Evolutionary conservation across 2,329 filamentous ascomycete genomes (phyloP).

Genomic region (Emmonsia crescens): DNA sequence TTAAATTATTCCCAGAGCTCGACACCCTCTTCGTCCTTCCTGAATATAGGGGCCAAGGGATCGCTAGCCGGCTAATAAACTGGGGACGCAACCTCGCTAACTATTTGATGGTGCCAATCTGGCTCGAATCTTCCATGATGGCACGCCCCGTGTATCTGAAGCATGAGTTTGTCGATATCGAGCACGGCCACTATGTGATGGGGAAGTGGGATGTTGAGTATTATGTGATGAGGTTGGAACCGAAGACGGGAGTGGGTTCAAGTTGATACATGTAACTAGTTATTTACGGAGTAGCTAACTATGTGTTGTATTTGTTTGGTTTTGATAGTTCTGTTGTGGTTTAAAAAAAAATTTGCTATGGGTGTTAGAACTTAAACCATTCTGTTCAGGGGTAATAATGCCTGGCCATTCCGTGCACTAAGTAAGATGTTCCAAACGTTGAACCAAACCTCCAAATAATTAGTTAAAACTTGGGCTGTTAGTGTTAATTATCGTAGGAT

Average conservation of each 20-base stretch:
- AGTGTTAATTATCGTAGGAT: no score
- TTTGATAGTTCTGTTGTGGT: background rate
- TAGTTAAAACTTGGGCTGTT: no score
- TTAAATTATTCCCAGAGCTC: constrained; percentile 8
- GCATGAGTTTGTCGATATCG: constrained; percentile 8
- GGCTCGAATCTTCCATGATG: constrained; percentile 8
- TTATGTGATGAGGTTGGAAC: constrained; percentile 8
- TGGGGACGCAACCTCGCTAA: constrained; percentile 13
- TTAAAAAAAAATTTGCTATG: no score
- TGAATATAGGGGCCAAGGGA: constrained; percentile 10
- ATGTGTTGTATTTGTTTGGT: background rate
- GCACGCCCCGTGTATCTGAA: constrained; percentile 7
- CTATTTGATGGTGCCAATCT: constrained; percentile 13
- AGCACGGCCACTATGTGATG: constrained; percentile 4
- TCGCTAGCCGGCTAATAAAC: constrained; percentile 12
- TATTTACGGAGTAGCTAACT: background rate
- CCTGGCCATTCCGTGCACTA: background rate
- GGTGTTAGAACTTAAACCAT: no score
- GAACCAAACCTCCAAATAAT: no score
- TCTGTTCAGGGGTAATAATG: background rate
- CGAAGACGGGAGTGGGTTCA: background rate
- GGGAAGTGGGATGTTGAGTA: constrained; percentile 12
- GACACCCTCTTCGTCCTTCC: constrained; percentile 13
- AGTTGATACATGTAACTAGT: background rate
- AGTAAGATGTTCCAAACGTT: no score